These are phyloP conservation scores for Didymella keratinophila DNA, from an alignment of 2,329 filamentous ascomycete genomes.

Conservation along the genomic window DNA sequence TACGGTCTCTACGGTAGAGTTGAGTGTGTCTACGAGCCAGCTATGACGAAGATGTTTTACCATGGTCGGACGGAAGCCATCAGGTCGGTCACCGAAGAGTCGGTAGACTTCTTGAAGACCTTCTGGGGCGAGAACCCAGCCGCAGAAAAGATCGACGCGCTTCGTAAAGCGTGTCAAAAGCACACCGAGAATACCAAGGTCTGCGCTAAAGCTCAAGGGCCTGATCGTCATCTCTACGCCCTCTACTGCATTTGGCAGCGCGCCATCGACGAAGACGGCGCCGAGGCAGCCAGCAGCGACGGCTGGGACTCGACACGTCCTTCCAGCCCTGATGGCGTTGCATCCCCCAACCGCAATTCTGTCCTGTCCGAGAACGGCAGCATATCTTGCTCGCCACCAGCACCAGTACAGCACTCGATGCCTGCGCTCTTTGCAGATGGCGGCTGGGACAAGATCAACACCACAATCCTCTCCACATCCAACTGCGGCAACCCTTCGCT, in stretches of 20 bases:
- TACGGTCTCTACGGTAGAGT: conserved; percentile 94
- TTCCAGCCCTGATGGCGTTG: conserved; percentile 63
- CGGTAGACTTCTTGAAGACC: conserved; percentile 85
- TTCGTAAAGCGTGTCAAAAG: conserved; percentile 82
- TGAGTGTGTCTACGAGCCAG: conserved; percentile 95
- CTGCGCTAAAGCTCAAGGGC: conserved; percentile 88
- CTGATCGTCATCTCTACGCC: conserved; percentile 92
- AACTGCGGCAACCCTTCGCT: conserved; percentile 97
- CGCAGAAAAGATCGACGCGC: conserved; percentile 82
- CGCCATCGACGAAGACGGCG: conserved; percentile 75
- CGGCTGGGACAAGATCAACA: conserved; percentile 96
- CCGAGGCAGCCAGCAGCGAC: conserved; percentile 63
- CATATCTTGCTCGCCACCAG: conserved; percentile 61
- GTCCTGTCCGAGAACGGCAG: conserved; percentile 59
- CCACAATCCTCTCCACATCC: conserved; percentile 92
- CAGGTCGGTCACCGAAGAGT: conserved; percentile 81
- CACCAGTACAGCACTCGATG: conserved; percentile 58
- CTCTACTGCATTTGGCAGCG: conserved; percentile 95
- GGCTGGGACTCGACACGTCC: conserved; percentile 56
- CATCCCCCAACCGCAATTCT: conserved; percentile 64
- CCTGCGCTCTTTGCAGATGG: conserved; percentile 85
- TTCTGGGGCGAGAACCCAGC: conserved; percentile 94
- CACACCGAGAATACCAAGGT: conserved; percentile 82
- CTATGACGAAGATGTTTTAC: conserved; percentile 95
- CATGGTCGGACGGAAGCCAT: conserved; percentile 96